Evolutionary conservation across 805 yeast genomes (phyloP).

Genomic region (Metschnikowia baotianmanensis): DNA sequence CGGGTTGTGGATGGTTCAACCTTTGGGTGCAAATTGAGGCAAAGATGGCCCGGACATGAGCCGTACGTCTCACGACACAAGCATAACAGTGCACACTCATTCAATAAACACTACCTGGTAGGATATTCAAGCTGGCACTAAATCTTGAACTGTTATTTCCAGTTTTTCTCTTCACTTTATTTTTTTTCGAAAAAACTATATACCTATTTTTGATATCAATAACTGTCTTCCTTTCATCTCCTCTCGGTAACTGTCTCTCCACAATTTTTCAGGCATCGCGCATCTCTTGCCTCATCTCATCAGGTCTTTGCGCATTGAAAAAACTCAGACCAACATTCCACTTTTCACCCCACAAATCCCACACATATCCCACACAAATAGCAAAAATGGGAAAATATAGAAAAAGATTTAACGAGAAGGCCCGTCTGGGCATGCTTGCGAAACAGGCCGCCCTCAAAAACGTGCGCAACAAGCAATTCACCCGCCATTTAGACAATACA

Average conservation of each 20-base stretch:
- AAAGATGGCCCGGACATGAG: too few relatives aligned
- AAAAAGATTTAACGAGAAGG: constrained; percentile 79
- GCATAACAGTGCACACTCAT: too few relatives aligned
- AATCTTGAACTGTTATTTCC: too few relatives aligned
- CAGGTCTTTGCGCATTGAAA: constrained; percentile 3
- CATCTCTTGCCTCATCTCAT: constrained; percentile 10
- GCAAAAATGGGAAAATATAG: constrained; percentile 82
- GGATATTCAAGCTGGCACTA: too few relatives aligned
- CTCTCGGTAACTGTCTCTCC: not conserved
- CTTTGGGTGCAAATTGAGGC: too few relatives aligned
- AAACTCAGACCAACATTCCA: not conserved
- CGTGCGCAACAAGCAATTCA: constrained; percentile 69
- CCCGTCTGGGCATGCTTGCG: constrained; percentile 79
- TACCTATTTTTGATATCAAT: too few relatives aligned
- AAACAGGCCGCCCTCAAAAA: constrained; percentile 67
- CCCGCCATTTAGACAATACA: constrained; percentile 37
- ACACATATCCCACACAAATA: not conserved
- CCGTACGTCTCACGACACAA: too few relatives aligned
- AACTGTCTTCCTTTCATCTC: not conserved
- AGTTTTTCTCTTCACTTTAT: too few relatives aligned
- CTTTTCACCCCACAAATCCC: not conserved
- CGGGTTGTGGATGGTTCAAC: too few relatives aligned
- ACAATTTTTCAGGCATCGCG: not conserved
- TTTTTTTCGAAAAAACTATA: too few relatives aligned
- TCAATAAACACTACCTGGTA: too few relatives aligned